Evolutionary conservation across 2,329 filamentous ascomycete species (phyloP).

Genomic region (Dryadomyces quercus-mongolicae): DNA sequence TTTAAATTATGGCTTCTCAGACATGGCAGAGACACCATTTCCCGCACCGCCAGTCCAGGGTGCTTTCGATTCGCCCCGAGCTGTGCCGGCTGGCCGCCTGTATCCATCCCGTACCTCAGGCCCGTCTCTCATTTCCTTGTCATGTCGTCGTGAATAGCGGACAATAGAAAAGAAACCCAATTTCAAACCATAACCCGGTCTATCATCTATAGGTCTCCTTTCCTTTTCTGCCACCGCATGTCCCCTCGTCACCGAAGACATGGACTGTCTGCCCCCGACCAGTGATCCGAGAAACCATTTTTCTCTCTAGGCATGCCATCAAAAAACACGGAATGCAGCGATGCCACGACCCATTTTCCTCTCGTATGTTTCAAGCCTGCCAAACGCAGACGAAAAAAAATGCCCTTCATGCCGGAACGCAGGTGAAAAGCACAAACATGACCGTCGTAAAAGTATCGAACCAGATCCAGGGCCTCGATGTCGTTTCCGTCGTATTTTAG

Average conservation of each 20-base stretch:
- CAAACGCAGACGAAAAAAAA: conserved; percentile 12
- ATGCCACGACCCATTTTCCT: conserved; percentile 18
- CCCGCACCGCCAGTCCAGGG: neutral
- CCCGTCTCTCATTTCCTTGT: conserved; percentile 1
- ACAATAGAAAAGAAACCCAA: conserved; percentile 2
- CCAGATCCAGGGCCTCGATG: conserved; percentile 17
- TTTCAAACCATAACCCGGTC: conserved; percentile 1
- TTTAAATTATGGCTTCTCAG: conserved; percentile 3
- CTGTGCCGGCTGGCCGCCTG: neutral
- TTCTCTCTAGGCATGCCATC: conserved; percentile 40
- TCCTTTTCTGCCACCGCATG: neutral
- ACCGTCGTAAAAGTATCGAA: conserved; percentile 25
- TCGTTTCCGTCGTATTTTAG: conserved; percentile 12
- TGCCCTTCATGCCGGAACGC: conserved; percentile 20
- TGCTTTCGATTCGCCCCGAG: too few species aligned
- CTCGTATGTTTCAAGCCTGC: conserved; percentile 16
- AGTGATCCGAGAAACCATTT: conserved; percentile 38
- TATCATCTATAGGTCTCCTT: conserved; percentile 4
- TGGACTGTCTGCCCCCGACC: neutral
- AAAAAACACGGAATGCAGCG: conserved; percentile 20
- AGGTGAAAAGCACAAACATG: conserved; percentile 24
- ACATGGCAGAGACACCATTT: neutral
- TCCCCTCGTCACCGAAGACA: neutral
- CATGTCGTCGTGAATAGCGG: conserved; percentile 5
- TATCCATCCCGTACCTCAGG: neutral